phyloP scores from a whole-genome alignment of 176 grass and related monocot genomes.

The Lolium rigidum region DNA sequence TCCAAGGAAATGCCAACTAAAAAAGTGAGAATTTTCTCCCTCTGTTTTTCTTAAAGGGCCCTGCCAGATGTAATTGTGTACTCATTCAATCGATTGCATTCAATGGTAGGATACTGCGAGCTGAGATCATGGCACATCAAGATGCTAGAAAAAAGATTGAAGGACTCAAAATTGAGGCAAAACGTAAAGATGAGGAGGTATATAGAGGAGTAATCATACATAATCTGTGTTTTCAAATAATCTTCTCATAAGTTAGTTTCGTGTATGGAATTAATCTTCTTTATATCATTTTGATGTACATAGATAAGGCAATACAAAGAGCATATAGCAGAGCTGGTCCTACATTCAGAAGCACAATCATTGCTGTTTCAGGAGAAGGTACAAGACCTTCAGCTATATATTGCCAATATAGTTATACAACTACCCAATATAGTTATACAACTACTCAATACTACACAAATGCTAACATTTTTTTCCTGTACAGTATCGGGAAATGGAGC shows the following conservation, averaged over 20 bases:
- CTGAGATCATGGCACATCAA: constrained; percentile 59
- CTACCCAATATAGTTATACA: constrained; percentile 21
- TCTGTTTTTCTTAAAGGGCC: constrained; percentile 18
- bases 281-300: constrained; percentile 26
- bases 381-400: constrained; percentile 35
- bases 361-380: constrained; percentile 84
- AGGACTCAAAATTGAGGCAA: constrained; percentile 57
- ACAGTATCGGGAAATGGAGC: constrained; percentile 78
- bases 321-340: constrained; percentile 77
- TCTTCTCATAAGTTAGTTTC: constrained; percentile 40
- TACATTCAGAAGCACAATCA: constrained; percentile 90
- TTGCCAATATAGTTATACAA: constrained; percentile 23
- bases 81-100: constrained; percentile 22
- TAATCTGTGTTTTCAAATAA: constrained; percentile 31
- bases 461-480: constrained; percentile 43
- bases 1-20: constrained; percentile 31
- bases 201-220: background rate
- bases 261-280: constrained; percentile 36
- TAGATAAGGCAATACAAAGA: constrained; percentile 78
- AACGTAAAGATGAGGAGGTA: constrained; percentile 83
- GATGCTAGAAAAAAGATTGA: constrained; percentile 66
- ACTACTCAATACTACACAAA: constrained; percentile 18
- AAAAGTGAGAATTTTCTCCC: constrained; percentile 48
- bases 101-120: constrained; percentile 44
- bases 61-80: background rate